phyloP scores from a whole-genome alignment of 257 asterid genomes.

The Solanum rostratum region DNA sequence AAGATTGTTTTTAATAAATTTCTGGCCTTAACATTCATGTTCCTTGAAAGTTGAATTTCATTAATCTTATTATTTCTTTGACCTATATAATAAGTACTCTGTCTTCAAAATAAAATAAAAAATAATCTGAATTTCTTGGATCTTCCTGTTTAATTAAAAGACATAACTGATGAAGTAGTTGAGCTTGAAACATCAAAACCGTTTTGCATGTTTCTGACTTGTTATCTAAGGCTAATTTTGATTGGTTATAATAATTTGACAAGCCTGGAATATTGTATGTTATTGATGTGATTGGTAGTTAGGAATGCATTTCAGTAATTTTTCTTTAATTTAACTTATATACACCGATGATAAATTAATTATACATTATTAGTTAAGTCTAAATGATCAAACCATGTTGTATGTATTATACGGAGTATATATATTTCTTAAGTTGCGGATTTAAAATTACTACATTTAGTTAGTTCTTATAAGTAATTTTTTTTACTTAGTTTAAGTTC shows the following conservation, averaged over 20 bases:
- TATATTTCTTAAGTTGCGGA: not conserved
- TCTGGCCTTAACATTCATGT: no score
- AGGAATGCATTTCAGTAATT: not conserved
- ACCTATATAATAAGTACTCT: no score
- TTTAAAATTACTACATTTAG: not conserved
- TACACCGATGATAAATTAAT: not conserved
- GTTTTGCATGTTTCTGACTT: not conserved
- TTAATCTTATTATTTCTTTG: no score
- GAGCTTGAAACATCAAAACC: constrained; percentile 6
- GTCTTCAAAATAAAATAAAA: not conserved
- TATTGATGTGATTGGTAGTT: not conserved
- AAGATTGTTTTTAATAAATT: not conserved
- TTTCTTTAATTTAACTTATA: no score
- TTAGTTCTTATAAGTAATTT: not conserved
- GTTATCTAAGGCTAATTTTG: not conserved
- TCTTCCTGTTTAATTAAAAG: not conserved
- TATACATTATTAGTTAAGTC: not conserved
- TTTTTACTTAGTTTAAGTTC: no score
- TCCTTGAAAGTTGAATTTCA: no score
- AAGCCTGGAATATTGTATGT: not conserved
- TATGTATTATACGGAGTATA: not conserved
- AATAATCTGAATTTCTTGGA: not conserved
- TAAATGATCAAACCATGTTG: not conserved
- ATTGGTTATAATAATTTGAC: not conserved
- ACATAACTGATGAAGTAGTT: not conserved